Base-by-base conservation (phyloP, 257 asterid species). In the Lantana camara region DNA sequence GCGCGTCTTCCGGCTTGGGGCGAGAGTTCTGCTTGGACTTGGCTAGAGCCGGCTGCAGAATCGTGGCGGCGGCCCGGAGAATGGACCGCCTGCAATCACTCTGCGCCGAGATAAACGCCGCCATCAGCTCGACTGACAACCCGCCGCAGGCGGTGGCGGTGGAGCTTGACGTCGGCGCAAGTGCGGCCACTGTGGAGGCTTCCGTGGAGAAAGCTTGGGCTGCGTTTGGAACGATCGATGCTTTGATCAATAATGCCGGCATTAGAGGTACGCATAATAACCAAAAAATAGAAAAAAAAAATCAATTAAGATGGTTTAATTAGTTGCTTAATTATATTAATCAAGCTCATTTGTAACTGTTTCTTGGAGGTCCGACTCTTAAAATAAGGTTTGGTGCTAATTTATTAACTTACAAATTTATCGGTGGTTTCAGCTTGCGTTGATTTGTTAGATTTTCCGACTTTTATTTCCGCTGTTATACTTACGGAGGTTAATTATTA, bases 161-260 rank as follows among this genome's bases (percentile, higher is more conserved):
- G 40, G 82, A 79, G 78, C 84, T 84, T 9, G 88, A 84, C 56
- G 49, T 84, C 51, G 19, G 66, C 32, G 77, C 79, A 1, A 24
- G 53, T 24, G 79, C 67, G 1, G 16, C 74, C 3, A 13, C 55
- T 1, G 68, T 81, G 17, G 81, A 77, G 64, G 77, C 80, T 3
- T 70, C 79, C 0, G 86, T 84, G 2, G 55, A 73, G 19, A 73
- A 53, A 67, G 91, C 88, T 37, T 79, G 84, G 86, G 86, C 73
- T 15, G 79, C 79, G 1, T 84, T 82, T n/a, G 91, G 85, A 16
- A 69, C 69, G 29, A 79, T 84, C 0, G 84, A 84, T 64, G 88
- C 58, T 66, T 71, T 84, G 69, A 65, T 84, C 66, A 84, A 84
- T 38, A 84, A 84, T 55, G 90, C 87, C 1, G 88, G 83, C 8